Base-by-base conservation (phyloP, 2,329 filamentous ascomycete genomes). In the Colletotrichum truncatum region DNA sequence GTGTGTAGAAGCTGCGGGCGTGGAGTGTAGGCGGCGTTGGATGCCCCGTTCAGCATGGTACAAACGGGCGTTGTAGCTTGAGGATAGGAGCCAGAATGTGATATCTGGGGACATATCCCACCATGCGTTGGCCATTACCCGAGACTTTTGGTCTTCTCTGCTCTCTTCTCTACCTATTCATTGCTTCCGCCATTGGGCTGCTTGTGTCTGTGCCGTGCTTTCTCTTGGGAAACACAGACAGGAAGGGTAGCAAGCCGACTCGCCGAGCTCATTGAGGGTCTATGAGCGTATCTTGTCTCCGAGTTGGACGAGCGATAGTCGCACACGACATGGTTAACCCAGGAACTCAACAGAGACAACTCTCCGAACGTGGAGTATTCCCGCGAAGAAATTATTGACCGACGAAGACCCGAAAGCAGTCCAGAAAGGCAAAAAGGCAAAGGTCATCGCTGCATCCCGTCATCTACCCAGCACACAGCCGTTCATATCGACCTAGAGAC, bases 1-100 rank as follows among this genome's bases (percentile, higher is more conserved):
- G 36, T n/a, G n/a, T 55, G 38, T 21, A 43, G 38, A 16, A 43
- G 38, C 21, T 38, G 10, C 21, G 45, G 18, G 16, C 16, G 28
- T 39, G 18, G n/a, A 8, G 25, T 16, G 25, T 30, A 14, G 46
- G 28, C 61, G 61, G 61, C 45, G 25, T 28, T 53, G 56, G n/a
- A 48, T 55, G n/a, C 48, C 56, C 39, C 46, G 48, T 62, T 62
- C 32, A 61, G 61, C 11, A 64, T 49, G 54, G 36, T 53, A 57
- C 28, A 43, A 36, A 23, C 18, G 34, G 59, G 59, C 39, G 25
- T 14, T 36, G 9, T 30, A 14, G 12, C 16, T 45, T 9, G 48
- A 53, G 18, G 48, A 61, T 12, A 21, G 23, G 11, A 36, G n/a
- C 36, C 23, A 39, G 26, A 60, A 26, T 32, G n/a, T 16, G 41